Evolutionary conservation across 208 protist species (phyloP).

Genomic region (Acanthamoeba polyphaga): DNA sequence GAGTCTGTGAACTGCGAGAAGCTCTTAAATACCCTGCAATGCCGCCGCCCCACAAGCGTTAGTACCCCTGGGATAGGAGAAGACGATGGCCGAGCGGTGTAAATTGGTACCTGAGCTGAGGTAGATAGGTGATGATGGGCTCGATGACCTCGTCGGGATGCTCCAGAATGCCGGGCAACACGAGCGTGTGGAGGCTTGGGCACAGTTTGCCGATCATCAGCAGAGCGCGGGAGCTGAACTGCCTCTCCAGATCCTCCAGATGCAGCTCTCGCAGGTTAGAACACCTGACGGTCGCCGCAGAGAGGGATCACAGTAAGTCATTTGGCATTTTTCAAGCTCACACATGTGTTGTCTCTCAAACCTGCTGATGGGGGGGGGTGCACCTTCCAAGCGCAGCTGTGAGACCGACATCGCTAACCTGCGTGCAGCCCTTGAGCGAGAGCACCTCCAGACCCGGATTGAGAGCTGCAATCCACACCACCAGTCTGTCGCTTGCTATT

Average conservation of each 20-base stretch:
- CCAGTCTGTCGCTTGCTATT: constrained; percentile 28
- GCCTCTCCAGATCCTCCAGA: constrained; percentile 62
- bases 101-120: neutral
- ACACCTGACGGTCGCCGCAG: neutral
- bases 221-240: constrained; percentile 33
- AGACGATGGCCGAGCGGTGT: neutral
- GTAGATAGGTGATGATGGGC: constrained; percentile 13
- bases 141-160: constrained; percentile 51
- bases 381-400: constrained; percentile 26
- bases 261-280: constrained; percentile 49
- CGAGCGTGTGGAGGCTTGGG: constrained; percentile 51
- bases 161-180: constrained; percentile 57
- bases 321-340: no score
- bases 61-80: neutral
- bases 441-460: constrained; percentile 34
- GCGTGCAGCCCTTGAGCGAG: constrained; percentile 48
- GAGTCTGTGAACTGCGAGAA: constrained; percentile 61
- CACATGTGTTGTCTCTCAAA: neutral
- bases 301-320: neutral
- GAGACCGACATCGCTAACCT: constrained; percentile 56
- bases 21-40: constrained; percentile 57
- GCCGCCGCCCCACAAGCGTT: neutral
- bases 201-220: constrained; percentile 68
- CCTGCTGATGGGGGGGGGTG: no score
- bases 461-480: constrained; percentile 51